phyloP scores from a whole-genome alignment of 2,329 filamentous ascomycete species.

The Fusarium dlaminii region DNA sequence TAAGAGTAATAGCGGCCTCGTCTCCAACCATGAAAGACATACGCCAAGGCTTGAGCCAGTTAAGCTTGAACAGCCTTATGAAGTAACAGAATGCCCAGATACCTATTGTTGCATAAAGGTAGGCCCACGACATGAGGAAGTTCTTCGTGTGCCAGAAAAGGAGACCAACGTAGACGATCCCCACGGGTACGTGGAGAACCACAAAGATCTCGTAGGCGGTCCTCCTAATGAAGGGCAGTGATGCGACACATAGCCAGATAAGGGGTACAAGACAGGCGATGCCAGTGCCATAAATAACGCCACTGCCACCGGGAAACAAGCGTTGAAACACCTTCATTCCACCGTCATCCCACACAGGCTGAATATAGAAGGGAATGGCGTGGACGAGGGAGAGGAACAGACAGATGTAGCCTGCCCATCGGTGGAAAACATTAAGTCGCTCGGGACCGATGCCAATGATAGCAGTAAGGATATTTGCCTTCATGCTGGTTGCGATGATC shows the following conservation, averaged over 20 bases:
- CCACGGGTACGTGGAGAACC: slow-evolving; percentile 81
- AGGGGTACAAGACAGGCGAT: slow-evolving; percentile 84
- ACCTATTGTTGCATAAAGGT: slow-evolving; percentile 81
- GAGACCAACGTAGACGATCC: slow-evolving; percentile 81
- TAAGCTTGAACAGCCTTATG: slow-evolving; percentile 82
- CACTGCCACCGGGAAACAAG: slow-evolving; percentile 71
- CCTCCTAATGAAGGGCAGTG: slow-evolving; percentile 79
- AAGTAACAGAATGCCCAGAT: slow-evolving; percentile 83
- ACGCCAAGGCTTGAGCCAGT: slow-evolving; percentile 85
- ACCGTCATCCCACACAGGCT: slow-evolving; percentile 84
- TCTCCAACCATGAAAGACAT: slow-evolving; percentile 88
- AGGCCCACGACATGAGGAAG: slow-evolving; percentile 88
- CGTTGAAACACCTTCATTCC: slow-evolving; percentile 75
- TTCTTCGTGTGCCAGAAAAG: slow-evolving; percentile 98
- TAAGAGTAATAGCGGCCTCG: slow-evolving; percentile 86
- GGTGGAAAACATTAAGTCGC: slow-evolving; percentile 89
- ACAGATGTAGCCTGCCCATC: slow-evolving; percentile 90
- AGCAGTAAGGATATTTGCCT: slow-evolving; percentile 85
- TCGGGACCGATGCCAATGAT: slow-evolving; percentile 93
- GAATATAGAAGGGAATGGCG: slow-evolving; percentile 88
- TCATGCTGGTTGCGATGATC: slow-evolving; percentile 90
- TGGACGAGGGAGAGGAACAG: slow-evolving; percentile 85
- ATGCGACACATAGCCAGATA: slow-evolving; percentile 84
- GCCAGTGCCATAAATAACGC: slow-evolving; percentile 85
- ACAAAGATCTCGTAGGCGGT: slow-evolving; percentile 89